Base-by-base conservation (phyloP, 805 yeast genomes). In the Kazachstania bromeliacearum region DNA sequence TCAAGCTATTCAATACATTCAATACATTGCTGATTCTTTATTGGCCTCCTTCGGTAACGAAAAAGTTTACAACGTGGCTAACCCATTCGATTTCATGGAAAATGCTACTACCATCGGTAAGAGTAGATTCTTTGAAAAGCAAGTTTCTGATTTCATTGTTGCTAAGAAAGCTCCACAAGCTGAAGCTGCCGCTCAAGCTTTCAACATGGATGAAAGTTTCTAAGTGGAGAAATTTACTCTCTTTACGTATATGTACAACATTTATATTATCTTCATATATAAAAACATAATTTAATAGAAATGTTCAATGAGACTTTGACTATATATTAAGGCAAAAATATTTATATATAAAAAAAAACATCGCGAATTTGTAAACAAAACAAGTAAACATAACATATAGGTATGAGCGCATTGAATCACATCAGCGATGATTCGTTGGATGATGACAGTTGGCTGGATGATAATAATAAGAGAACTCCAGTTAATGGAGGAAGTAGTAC, bases 51-150 rank as follows among this genome's bases (percentile, higher is more conserved):
- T 89, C 48, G 97, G 97, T 49, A 83, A 84, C 73, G 72, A 80
- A 65, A 85, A 87, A 70, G 70, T 73, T 43, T 89, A 77, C 75
- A 85, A 85, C 56, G 88, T 70, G 39, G 64, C 81, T 43, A 89
- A 89, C 63, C 98, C 98, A 63, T 89, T 88, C 62, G 96, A 88
- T 63, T 89, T 88, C 60, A 89, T 89, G 97, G 98, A 89, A 70
- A 85, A 85, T 70, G 85, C 85, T 54, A 85, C 96, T 10, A 75
- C 89, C 51, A 92, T 96, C 40, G 97, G 97, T 66, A 89, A 89
- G 75, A 87, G 96, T 52, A 89, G 88, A 73, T 89, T 89, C 76
- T 89, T 89, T 59, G 97, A 89, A 73, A 89, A 89, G 76, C 82
- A 96, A 67, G 97, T 89, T 39, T 81, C 95, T 41, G 97, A 89